These are phyloP conservation scores for Physcomitrium patens DNA, from an alignment of 225 moss, liverwort and hornwort genomes.

Conservation along the genomic window DNA sequence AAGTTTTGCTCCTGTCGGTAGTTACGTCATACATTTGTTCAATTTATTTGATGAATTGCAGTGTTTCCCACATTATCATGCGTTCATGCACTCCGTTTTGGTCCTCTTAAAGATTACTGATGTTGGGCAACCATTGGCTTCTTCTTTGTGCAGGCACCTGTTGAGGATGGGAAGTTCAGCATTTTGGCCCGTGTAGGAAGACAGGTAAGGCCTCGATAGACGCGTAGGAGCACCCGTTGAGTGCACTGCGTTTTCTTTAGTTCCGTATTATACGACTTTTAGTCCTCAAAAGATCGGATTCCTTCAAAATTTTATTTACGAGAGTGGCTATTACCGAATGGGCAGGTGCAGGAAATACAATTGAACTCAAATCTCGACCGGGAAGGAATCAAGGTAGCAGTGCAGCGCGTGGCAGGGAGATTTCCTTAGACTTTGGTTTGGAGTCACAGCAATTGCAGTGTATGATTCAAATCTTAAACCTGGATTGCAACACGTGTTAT, in stretches of 20 bases:
- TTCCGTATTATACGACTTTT: constrained; percentile 2
- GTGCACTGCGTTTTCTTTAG: background rate
- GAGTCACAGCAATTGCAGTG: constrained; percentile 8
- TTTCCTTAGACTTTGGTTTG: constrained; percentile 47
- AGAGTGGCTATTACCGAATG: constrained; percentile 12
- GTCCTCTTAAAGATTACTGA: background rate
- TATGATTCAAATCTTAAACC: constrained; percentile 25
- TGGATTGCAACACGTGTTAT: constrained; percentile 19
- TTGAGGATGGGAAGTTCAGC: constrained; percentile 87
- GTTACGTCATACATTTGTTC: background rate
- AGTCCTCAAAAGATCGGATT: background rate
- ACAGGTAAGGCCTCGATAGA: constrained; percentile 47
- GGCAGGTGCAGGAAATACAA: constrained; percentile 97
- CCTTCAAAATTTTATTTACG: background rate
- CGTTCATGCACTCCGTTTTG: constrained; percentile 14
- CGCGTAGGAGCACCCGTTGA: background rate
- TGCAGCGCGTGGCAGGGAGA: constrained; percentile 92
- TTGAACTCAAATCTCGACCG: constrained; percentile 78
- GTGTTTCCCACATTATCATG: constrained; percentile 13
- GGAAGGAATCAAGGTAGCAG: constrained; percentile 96
- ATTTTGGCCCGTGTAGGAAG: constrained; percentile 93
- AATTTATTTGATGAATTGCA: constrained; percentile 16
- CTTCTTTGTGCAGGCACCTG: constrained; percentile 63
- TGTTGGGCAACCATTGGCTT: constrained; percentile 21
- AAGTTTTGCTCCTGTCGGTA: constrained; percentile 27